A percentile compares a stretch with the other conserved stretches of the same genome.
phyloP scores from a whole-genome alignment of 352 stramenopile genomes.

The Phytophthora pistaciae region DNA sequence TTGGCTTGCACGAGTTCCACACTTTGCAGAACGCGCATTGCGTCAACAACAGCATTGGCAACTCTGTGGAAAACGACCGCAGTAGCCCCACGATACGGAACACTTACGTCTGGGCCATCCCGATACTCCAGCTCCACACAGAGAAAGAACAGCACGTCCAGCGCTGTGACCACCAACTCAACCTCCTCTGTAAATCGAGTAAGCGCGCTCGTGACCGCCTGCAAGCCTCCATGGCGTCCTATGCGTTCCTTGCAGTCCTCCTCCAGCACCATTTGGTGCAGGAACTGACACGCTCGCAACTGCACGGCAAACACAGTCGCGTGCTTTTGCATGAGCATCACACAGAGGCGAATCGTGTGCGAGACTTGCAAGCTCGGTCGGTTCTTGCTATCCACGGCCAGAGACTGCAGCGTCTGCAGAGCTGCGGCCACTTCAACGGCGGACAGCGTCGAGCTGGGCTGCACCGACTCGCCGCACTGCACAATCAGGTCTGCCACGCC shows the following conservation, averaged over 20 bases:
- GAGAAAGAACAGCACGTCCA: conserved; percentile 68
- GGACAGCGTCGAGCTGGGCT: conserved; percentile 19
- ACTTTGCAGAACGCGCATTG: conserved; percentile 41
- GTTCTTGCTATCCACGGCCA: conserved; percentile 54
- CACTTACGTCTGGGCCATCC: conserved; percentile 3
- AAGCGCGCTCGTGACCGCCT: conserved; percentile 45
- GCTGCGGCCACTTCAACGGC: conserved; percentile 25
- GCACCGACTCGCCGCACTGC: conserved; percentile 21
- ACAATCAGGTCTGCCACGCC: conserved; percentile 51
- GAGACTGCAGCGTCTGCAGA: conserved; percentile 59
- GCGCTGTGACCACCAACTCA: conserved; percentile 47
- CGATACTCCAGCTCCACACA: conserved; percentile 53
- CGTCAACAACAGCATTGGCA: conserved; percentile 25
- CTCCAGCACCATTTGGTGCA: conserved; percentile 76
- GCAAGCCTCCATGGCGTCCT: conserved; percentile 39
- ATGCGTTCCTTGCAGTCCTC: conserved; percentile 61
- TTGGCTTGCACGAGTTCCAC: conserved; percentile 62
- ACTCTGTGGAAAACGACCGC: conserved; percentile 8
- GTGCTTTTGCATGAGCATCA: conserved; percentile 50
- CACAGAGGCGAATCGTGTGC: conserved; percentile 36
- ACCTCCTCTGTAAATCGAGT: conserved; percentile 42
- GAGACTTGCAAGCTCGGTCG: conserved; percentile 41
- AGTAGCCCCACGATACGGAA: conserved; percentile 10
- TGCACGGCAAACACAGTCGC: conserved; percentile 43
- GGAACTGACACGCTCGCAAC: conserved; percentile 65